A percentile compares a stretch with the other conserved stretches of the same genome.
These are phyloP conservation scores for Euphorbia lathyris DNA, from an alignment of 345 rosid genomes.

Conservation along the genomic window DNA sequence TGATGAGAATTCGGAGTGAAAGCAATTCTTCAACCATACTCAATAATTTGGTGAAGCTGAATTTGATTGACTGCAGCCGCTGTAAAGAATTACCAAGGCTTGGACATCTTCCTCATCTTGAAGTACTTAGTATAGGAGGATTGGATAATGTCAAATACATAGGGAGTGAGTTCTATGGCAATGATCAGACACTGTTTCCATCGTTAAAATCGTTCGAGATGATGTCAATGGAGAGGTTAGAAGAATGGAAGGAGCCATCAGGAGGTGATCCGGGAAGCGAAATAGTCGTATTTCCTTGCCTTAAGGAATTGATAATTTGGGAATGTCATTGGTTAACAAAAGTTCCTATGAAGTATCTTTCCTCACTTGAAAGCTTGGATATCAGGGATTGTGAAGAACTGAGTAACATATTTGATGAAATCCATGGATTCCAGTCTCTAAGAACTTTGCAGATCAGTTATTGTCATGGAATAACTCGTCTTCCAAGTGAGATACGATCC, in stretches of 20 bases:
- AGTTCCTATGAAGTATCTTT: not conserved
- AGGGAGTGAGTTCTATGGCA: not conserved
- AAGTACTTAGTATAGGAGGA: slow-evolving; percentile 7
- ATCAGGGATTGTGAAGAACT: not conserved
- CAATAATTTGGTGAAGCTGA: slow-evolving; percentile 6
- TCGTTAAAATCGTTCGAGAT: not conserved
- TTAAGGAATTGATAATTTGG: not conserved
- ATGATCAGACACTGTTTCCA: not conserved
- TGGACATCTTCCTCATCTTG: no score
- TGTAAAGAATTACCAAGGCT: slow-evolving; percentile 15
- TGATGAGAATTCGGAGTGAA: not conserved
- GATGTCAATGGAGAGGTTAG: not conserved
- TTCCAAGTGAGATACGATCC: slow-evolving; percentile 7
- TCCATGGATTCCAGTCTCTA: not conserved
- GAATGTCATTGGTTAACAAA: not conserved
- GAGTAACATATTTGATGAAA: not conserved
- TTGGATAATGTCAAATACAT: not conserved
- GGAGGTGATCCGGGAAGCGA: not conserved
- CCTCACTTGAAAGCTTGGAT: not conserved
- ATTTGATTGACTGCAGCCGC: slow-evolving; percentile 5
- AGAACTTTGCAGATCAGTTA: not conserved
- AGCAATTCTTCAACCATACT: not conserved
- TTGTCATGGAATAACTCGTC: not conserved
- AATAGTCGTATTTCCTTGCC: slow-evolving; percentile 11
- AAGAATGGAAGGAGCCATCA: slow-evolving; percentile 7